Conservation (phyloP, 2,329 filamentous ascomycete species). For the Alternaria longipes region DNA sequence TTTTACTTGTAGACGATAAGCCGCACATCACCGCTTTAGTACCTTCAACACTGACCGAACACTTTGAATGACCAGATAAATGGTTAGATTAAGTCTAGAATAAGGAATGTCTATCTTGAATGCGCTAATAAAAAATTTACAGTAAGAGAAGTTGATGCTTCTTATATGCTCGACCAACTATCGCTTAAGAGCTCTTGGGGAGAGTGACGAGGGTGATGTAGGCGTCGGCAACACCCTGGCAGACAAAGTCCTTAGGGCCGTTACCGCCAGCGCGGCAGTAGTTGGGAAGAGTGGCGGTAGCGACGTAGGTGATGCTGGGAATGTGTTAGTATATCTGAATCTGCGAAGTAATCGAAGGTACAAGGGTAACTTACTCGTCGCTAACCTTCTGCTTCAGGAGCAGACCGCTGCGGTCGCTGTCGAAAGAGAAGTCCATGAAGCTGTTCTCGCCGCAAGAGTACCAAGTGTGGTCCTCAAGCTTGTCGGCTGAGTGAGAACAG, state of each 20-base stretch:
- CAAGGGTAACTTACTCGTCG: constrained; percentile 16
- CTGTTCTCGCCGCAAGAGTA: constrained; percentile 26
- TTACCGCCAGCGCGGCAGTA: constrained; percentile 27
- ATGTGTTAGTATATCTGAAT: constrained; percentile 6
- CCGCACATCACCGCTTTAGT: too few species aligned
- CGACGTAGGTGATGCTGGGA: constrained; percentile 19
- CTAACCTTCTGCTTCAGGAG: constrained; percentile 25
- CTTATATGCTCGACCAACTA: not conserved
- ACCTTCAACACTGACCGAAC: not conserved
- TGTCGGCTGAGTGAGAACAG: constrained; percentile 17
- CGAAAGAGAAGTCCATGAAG: constrained; percentile 25
- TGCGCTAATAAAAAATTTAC: not conserved
- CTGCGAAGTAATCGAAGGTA: not conserved
- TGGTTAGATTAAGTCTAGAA: constrained; percentile 1
- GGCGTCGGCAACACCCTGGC: constrained; percentile 72
- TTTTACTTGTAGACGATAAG: too few species aligned
- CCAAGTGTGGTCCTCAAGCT: constrained; percentile 20
- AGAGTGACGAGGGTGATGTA: constrained; percentile 50
- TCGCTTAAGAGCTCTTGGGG: not conserved
- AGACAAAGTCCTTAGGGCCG: constrained; percentile 69
- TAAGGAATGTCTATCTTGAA: not conserved
- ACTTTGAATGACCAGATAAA: not conserved
- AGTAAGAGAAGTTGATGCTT: not conserved
- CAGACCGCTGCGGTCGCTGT: constrained; percentile 22
- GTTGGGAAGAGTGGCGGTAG: constrained; percentile 24